phyloP scores from a whole-genome alignment of 2,329 filamentous ascomycete species.

The Ophiognomonia clavigignenti-juglandacearum region DNA sequence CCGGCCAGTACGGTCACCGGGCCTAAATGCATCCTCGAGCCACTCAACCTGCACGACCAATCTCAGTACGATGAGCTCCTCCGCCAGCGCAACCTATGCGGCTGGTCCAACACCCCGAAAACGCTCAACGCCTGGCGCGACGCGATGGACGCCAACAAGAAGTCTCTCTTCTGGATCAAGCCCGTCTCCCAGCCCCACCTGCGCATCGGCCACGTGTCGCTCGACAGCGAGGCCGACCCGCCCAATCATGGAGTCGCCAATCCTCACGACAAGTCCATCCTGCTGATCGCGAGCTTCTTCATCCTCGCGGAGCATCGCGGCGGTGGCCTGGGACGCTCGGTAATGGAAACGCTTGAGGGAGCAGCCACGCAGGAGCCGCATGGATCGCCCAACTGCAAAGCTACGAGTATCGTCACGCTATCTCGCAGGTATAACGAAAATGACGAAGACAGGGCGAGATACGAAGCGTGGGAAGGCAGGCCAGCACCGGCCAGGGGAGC shows the following conservation, averaged over 20 bases:
- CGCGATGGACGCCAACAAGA: not conserved
- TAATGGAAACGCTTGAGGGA: slow-evolving; percentile 13
- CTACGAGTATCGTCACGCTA: slow-evolving; percentile 12
- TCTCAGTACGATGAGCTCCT: slow-evolving; percentile 15
- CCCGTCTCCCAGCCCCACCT: slow-evolving; percentile 4
- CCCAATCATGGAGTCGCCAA: slow-evolving; percentile 11
- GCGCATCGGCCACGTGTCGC: slow-evolving; percentile 10
- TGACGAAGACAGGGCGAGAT: slow-evolving; percentile 10
- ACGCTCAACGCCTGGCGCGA: slow-evolving; percentile 5
- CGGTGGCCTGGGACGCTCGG: slow-evolving; percentile 10
- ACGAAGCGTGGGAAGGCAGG: not conserved
- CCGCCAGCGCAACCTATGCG: slow-evolving; percentile 15
- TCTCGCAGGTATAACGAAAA: slow-evolving; percentile 16
- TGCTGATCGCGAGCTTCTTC: slow-evolving; percentile 15
- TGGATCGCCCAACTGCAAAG: slow-evolving; percentile 15
- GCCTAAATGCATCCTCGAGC: slow-evolving; percentile 12
- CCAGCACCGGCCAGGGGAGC: slow-evolving; percentile 1
- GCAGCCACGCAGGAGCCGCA: slow-evolving; percentile 14
- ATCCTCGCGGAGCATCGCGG: slow-evolving; percentile 15
- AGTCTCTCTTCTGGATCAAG: slow-evolving; percentile 13
- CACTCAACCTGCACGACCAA: slow-evolving; percentile 10
- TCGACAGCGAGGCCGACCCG: slow-evolving; percentile 7
- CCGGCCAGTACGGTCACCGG: not conserved
- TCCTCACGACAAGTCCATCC: slow-evolving; percentile 2
- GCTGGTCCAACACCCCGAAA: slow-evolving; percentile 7